Conservation (phyloP, 306 rosid species). For the Arachis stenosperma region DNA sequence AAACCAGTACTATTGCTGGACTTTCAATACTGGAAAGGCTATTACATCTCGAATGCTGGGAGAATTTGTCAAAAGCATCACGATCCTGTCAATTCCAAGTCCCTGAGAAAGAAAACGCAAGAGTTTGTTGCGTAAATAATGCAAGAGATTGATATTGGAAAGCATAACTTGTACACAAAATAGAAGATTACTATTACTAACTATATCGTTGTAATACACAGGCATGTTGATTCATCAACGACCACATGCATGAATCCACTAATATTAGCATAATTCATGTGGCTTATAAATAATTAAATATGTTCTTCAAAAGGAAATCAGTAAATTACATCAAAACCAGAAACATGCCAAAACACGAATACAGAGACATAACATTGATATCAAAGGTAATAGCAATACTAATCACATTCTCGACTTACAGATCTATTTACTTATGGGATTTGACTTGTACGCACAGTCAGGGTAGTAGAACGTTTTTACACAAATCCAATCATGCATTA, state of each 20-base stretch:
- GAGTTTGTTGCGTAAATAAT: not conserved
- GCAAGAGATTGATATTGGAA: slow-evolving; percentile 11
- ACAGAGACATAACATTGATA: slow-evolving; percentile 3
- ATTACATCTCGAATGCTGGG: slow-evolving; percentile 94
- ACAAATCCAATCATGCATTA: too few relatives aligned
- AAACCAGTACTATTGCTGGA: slow-evolving; percentile 55
- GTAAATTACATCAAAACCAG: too few relatives aligned
- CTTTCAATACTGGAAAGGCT: slow-evolving; percentile 89
- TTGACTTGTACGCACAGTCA: too few relatives aligned
- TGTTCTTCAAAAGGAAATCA: not conserved
- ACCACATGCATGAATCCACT: not conserved
- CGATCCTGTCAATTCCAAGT: slow-evolving; percentile 93
- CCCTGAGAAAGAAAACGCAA: slow-evolving; percentile 63
- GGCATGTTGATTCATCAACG: not conserved
- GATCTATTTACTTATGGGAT: not conserved
- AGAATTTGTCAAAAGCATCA: slow-evolving; percentile 93
- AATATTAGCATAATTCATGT: not conserved
- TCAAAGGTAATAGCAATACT: not conserved
- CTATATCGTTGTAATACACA: not conserved
- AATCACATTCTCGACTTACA: slow-evolving; percentile 1
- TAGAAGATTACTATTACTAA: not conserved
- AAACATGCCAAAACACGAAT: too few relatives aligned
- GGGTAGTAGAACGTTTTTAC: too few relatives aligned
- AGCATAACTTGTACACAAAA: not conserved
- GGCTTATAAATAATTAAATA: too few relatives aligned